These are phyloP conservation scores for Usnea hakonensis DNA, from an alignment of 495 filamentous ascomycete genomes.

Conservation along the genomic window DNA sequence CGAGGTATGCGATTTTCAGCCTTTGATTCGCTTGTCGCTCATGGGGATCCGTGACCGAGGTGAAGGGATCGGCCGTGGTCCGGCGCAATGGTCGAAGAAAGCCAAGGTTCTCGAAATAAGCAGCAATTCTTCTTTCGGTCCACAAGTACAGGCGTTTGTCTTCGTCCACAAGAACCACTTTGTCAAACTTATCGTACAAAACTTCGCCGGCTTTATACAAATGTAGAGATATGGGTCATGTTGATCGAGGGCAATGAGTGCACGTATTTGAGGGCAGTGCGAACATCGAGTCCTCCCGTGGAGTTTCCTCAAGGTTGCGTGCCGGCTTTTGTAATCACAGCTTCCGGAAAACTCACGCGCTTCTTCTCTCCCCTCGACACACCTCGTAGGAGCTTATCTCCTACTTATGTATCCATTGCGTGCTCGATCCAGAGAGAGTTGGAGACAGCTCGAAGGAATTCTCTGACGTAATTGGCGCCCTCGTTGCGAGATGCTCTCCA, in stretches of 20 bases:
- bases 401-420: slow-evolving; percentile 58
- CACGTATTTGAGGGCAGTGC: slow-evolving; percentile 60
- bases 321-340: slow-evolving; percentile 57
- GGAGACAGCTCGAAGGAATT: slow-evolving; percentile 61
- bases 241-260: slow-evolving; percentile 55
- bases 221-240: slow-evolving; percentile 51
- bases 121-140: slow-evolving; percentile 45
- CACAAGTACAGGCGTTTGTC: slow-evolving; percentile 60
- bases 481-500: slow-evolving; percentile 51
- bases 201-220: slow-evolving; percentile 66
- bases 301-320: slow-evolving; percentile 65
- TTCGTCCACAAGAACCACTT: slow-evolving; percentile 61
- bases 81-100: slow-evolving; percentile 53
- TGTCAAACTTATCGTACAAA: slow-evolving; percentile 63
- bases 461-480: slow-evolving; percentile 54
- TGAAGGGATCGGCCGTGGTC: slow-evolving; percentile 65
- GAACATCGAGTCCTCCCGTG: slow-evolving; percentile 60
- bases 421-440: slow-evolving; percentile 76
- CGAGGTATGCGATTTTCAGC: slow-evolving; percentile 55
- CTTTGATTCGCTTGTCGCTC: slow-evolving; percentile 51
- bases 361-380: slow-evolving; percentile 70
- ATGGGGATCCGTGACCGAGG: slow-evolving; percentile 55
- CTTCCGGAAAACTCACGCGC: slow-evolving; percentile 61
- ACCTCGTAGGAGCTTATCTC: slow-evolving; percentile 57
- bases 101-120: slow-evolving; percentile 57